Evolutionary conservation across 78 protist species (phyloP).

Genomic region (Parvularia atlantis): DNA sequence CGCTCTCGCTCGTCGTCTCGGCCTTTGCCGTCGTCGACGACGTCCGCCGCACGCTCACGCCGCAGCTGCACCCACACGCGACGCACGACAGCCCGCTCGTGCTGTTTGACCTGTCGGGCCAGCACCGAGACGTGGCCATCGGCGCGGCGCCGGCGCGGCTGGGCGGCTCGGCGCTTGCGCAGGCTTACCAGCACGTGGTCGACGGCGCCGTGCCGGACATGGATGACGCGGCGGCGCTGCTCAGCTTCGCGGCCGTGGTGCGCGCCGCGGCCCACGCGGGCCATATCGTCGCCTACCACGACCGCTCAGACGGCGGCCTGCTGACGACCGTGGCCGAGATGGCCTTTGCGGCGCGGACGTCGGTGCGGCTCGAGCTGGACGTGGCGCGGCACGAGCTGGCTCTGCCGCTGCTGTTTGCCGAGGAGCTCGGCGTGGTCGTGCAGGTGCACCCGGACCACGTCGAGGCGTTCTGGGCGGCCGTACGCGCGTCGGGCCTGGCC

Average conservation of each 20-base stretch:
- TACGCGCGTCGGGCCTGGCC: too few species aligned
- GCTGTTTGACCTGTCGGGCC: too few species aligned
- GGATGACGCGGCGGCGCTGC: constrained; percentile 16
- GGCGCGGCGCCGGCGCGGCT: constrained; percentile 45
- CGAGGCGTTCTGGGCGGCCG: too few species aligned
- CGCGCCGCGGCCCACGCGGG: constrained; percentile 16
- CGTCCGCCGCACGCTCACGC: constrained; percentile 65
- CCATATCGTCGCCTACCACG: constrained; percentile 71
- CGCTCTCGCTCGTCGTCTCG: constrained; percentile 66
- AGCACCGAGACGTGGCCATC: too few species aligned
- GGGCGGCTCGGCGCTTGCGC: constrained; percentile 77
- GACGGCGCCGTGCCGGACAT: constrained; percentile 58
- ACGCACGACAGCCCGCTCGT: constrained; percentile 21
- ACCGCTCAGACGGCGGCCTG: constrained; percentile 85
- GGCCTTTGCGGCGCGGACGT: constrained; percentile 74
- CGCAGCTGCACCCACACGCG: constrained; percentile 55
- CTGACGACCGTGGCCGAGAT: constrained; percentile 69
- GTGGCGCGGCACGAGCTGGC: neutral
- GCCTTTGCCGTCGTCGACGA: constrained; percentile 66
- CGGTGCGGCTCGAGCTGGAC: constrained; percentile 30
- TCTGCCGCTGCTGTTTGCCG: constrained; percentile 56
- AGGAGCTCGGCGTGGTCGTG: constrained; percentile 68
- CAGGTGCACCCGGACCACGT: too few species aligned
- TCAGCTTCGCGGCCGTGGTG: constrained; percentile 13
- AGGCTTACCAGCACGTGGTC: constrained; percentile 37